Base-by-base conservation (phyloP, 495 filamentous ascomycete genomes). In the Ascodesmis nigricans region DNA sequence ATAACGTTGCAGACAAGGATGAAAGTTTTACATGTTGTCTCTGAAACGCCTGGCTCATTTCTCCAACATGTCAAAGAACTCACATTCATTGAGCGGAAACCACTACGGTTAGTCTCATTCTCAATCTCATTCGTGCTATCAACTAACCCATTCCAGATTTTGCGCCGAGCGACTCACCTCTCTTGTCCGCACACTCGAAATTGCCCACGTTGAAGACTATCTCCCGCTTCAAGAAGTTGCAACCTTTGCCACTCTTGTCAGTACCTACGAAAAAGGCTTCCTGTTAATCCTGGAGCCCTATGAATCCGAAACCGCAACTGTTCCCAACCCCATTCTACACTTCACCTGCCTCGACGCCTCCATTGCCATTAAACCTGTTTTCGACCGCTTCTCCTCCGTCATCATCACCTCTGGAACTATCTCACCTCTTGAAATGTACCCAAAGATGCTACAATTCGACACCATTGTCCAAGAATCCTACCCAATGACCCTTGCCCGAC, bases 371-470 rank as follows among this genome's bases (percentile, higher is more conserved):
- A 91, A 83, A 47, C 90, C 90, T 1, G 82, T 99, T 5, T 90
- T 95, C 50, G 87, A 99, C 35, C 74, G 90, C 21, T 99, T 99
- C 54, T 76, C 72, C 49, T 93, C 90, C 4, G 90, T 99, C 35
- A 83, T 99, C 55, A 93, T 99, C 53, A 99, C 90, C 3, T 95
- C 90, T 0, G 90, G 90, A 13, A 99, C 90, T 2, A 75, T 99
- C 33, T 93, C 87, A 0, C 90, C 90, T 0, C 54, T 99, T 3
- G 90, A 99, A 53, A 95, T 99, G 82, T 99, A 95, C 52, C 90
- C 90, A 0, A 92, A 91, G 46, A 93, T 99, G 87, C 70, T 99
- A 6, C 76, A 74, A 27, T 99, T 99, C 56, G 64, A 60, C 2
- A 75, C 80, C 7, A 83, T 93, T 10, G 71, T 95, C 20, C 80